phyloP scores from a whole-genome alignment of 2,329 filamentous ascomycete species.

The Mycosphaerelloides madeirae region DNA sequence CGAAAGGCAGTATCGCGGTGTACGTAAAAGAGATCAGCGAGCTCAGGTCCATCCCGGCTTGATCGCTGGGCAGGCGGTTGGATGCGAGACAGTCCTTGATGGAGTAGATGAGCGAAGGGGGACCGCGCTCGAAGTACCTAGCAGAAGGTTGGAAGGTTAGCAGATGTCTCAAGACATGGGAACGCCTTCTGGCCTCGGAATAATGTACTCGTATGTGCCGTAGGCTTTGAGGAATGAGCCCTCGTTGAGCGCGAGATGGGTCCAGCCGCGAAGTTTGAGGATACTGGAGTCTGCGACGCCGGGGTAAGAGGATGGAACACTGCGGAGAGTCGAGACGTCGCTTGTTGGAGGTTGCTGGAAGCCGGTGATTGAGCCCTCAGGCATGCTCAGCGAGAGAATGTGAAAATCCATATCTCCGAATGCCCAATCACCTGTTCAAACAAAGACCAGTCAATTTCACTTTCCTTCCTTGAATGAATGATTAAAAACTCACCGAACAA shows the following conservation, averaged over 20 bases:
- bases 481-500: slow-evolving; percentile 32
- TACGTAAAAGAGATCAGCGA: slow-evolving; percentile 30
- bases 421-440: slow-evolving; percentile 22
- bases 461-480: too few relatives aligned
- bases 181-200: too few relatives aligned
- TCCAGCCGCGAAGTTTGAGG: slow-evolving; percentile 61
- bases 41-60: slow-evolving; percentile 8
- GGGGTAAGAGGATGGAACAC: slow-evolving; percentile 12
- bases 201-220: slow-evolving; percentile 62
- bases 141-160: too few relatives aligned
- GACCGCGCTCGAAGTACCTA: slow-evolving; percentile 62
- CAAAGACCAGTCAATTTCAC: too few relatives aligned
- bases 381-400: slow-evolving; percentile 22
- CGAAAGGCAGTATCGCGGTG: slow-evolving; percentile 33
- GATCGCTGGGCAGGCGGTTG: neutral
- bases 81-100: slow-evolving; percentile 24
- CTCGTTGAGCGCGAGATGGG: slow-evolving; percentile 64
- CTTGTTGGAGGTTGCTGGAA: neutral
- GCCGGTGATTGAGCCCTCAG: neutral
- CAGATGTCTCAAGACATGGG: too few relatives aligned
- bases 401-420: slow-evolving; percentile 33
- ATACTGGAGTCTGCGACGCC: slow-evolving; percentile 36
- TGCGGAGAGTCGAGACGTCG: slow-evolving; percentile 7
- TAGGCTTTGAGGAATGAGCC: slow-evolving; percentile 69
- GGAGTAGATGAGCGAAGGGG: slow-evolving; percentile 35